Base-by-base conservation (phyloP, 2,329 filamentous ascomycete genomes). In the Fusarium sp. region DNA sequence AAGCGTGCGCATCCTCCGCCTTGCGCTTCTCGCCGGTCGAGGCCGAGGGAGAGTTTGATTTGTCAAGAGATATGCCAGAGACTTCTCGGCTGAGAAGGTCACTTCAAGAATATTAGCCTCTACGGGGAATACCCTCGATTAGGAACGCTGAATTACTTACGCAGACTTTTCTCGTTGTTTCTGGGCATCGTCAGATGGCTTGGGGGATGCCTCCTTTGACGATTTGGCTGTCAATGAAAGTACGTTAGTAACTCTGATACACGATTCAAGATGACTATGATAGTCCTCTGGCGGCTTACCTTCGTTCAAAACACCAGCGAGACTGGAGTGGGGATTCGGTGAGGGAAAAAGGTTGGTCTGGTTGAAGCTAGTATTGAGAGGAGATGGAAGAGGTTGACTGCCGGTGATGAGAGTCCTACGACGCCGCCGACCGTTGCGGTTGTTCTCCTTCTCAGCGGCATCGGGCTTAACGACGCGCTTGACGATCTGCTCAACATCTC, bases 401-500 rank as follows among this genome's bases (percentile, higher is more conserved):
- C 96, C 96, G 3, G 96, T 98, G 78, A 99, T 98, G 63, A 99
- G 87, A 3, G 96, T 99, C 76, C 96, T 88, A 79, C 96, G 88
- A 80, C 96, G 89, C 80, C 96, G 88, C 65, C 96, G 89, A 53
- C 96, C 95, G 80, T 98, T 98, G 71, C 94, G 88, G 77, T 97
- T 94, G 78, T 94, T 94, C 78, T 97, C 94, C 80, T 96, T 96
- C 65, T 92, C 91, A 58, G 75, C 77, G 56, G 82, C 76, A 50
- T 96, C 92, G 66, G 90, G 93, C 81, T 97, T 95, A 57, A 99
- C 95, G 69, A 97, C 95, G 64, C 93, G 94, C 82, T 97, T 95
- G 61, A 99, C 96, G 67, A 98, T 98, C 80, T 98, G 94, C 84
- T 99, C 96, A 50, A 99, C 96, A 75, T 99, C 96, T 71, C 96